Percentiles rank a stretch among this genome's conserved stretches.
phyloP scores from a whole-genome alignment of 2,329 filamentous ascomycete genomes.

The Fusarium verrucosum region DNA sequence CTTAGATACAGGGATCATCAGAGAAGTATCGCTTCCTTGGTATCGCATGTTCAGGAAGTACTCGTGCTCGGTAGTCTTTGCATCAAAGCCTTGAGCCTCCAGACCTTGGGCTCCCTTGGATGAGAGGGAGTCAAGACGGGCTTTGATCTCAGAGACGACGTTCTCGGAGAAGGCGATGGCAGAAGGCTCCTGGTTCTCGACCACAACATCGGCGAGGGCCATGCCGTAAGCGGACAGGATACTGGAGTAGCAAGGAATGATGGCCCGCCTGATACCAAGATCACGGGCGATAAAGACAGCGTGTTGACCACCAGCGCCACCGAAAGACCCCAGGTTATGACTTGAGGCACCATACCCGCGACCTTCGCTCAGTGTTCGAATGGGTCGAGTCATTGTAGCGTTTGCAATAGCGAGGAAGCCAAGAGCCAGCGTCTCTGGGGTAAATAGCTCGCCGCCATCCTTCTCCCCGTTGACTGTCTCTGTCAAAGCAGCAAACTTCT shows the following conservation, averaged over 20 bases:
- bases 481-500: slow-evolving; percentile 55
- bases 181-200: slow-evolving; percentile 53
- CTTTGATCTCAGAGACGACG: slow-evolving; percentile 26
- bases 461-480: slow-evolving; percentile 40
- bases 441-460: slow-evolving; percentile 30
- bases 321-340: slow-evolving; percentile 45
- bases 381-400: slow-evolving; percentile 78
- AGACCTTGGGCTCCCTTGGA: slow-evolving; percentile 39
- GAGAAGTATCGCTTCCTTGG: slow-evolving; percentile 53
- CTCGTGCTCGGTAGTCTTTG: slow-evolving; percentile 54
- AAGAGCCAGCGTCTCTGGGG: slow-evolving; percentile 58
- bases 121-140: slow-evolving; percentile 39
- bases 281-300: slow-evolving; percentile 55
- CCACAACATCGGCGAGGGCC: slow-evolving; percentile 56
- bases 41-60: slow-evolving; percentile 58
- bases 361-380: slow-evolving; percentile 52
- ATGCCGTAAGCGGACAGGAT: slow-evolving; percentile 59
- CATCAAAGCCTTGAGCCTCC: slow-evolving; percentile 50
- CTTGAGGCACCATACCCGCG: slow-evolving; percentile 41
- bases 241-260: slow-evolving; percentile 57
- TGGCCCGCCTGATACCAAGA: slow-evolving; percentile 54
- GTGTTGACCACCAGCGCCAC: slow-evolving; percentile 55
- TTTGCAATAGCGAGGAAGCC: slow-evolving; percentile 80
- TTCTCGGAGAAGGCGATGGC: slow-evolving; percentile 43
- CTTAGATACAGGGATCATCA: slow-evolving; percentile 51